These are phyloP conservation scores for Schwanniomyces vanrijiae DNA, from an alignment of 805 yeast species.

Conservation along the genomic window DNA sequence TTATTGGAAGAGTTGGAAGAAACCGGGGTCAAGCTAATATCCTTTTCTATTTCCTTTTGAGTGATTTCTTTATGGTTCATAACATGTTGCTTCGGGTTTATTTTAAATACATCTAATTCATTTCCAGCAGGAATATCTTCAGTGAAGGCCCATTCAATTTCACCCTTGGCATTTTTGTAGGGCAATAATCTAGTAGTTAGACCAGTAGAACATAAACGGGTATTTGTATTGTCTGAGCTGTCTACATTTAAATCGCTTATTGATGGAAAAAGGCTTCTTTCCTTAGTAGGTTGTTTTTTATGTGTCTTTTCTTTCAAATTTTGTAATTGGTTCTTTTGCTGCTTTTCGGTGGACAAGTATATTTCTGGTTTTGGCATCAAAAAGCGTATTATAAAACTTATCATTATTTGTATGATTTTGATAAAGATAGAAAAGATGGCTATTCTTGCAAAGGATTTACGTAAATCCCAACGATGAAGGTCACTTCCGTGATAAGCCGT, in stretches of 20 bases:
- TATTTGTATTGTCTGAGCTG: constrained; percentile 4
- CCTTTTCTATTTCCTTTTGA: constrained; percentile 3
- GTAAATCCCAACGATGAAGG: background rate
- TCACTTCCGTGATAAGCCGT: background rate
- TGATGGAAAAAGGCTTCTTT: constrained; percentile 9
- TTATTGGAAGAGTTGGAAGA: constrained; percentile 36
- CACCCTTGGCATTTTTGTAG: constrained; percentile 51
- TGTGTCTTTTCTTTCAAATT: background rate
- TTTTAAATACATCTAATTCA: constrained; percentile 29
- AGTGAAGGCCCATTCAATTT: constrained; percentile 56
- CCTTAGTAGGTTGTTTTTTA: background rate
- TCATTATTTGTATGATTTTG: background rate
- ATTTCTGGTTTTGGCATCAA: background rate
- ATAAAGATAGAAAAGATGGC: background rate
- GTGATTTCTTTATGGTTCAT: background rate
- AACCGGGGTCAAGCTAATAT: constrained; percentile 31
- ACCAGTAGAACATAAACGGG: constrained; percentile 50
- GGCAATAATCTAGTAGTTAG: constrained; percentile 51
- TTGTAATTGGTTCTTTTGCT: background rate
- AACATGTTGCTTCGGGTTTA: constrained; percentile 1
- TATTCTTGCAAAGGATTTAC: background rate
- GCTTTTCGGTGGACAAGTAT: background rate
- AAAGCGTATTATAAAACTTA: background rate
- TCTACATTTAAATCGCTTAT: constrained; percentile 6
- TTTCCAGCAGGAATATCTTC: constrained; percentile 33